These are phyloP conservation scores for Globisporangium abappressorium DNA, from an alignment of 352 stramenopile genomes.

Conservation along the genomic window DNA sequence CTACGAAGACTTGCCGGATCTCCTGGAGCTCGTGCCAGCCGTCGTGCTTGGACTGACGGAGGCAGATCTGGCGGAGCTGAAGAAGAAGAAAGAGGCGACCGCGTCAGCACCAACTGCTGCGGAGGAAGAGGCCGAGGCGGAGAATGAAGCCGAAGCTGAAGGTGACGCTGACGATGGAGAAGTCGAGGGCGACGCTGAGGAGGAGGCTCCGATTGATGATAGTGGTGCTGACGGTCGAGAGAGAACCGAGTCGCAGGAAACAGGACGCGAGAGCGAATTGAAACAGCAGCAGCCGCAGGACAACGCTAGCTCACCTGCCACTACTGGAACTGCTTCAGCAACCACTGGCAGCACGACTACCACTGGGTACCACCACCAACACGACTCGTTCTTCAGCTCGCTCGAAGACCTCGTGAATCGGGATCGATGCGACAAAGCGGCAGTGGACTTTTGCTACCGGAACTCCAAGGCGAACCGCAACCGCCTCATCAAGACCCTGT, in stretches of 20 bases:
- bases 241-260: background rate
- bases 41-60: conserved; percentile 92
- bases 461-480: conserved; percentile 93
- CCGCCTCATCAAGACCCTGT: conserved; percentile 92
- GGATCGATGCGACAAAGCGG: conserved; percentile 94
- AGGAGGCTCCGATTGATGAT: conserved; percentile 23
- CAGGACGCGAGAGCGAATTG: conserved; percentile 14
- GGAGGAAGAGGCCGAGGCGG: conserved; percentile 25
- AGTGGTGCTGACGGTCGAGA: conserved; percentile 41
- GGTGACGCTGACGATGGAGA: conserved; percentile 40
- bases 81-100: conserved; percentile 72
- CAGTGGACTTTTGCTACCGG: conserved; percentile 95
- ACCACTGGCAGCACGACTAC: conserved; percentile 9
- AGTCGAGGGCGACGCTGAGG: conserved; percentile 20
- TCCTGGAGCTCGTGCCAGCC: conserved; percentile 93
- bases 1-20: conserved; percentile 96
- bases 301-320: conserved; percentile 1
- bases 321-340: background rate
- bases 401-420: conserved; percentile 94
- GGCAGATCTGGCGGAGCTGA: conserved; percentile 80
- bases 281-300: conserved; percentile 2
- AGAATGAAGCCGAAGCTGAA: conserved; percentile 42
- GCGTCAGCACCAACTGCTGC: conserved; percentile 16
- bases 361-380: conserved; percentile 89
- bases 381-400: conserved; percentile 90